Conservation (phyloP, 2,329 filamentous ascomycete species). For the Aureobasidium sp. region DNA sequence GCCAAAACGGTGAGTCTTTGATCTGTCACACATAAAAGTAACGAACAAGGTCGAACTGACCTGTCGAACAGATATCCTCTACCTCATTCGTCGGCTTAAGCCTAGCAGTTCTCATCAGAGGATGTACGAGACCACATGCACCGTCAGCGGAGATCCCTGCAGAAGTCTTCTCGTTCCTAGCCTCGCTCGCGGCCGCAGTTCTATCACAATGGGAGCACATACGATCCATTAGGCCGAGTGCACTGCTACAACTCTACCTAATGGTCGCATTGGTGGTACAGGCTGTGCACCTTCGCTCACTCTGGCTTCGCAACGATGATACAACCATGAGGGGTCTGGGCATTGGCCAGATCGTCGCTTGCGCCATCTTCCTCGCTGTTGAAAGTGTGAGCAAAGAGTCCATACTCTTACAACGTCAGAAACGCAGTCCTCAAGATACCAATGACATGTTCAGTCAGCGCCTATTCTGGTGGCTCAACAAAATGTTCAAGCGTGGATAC, state of each 20-base stretch:
- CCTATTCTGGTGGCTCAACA: constrained; percentile 33
- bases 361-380: constrained; percentile 23
- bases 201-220: constrained; percentile 26
- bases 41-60: not conserved
- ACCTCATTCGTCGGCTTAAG: constrained; percentile 22
- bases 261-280: constrained; percentile 25
- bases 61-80: constrained; percentile 11
- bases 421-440: constrained; percentile 30
- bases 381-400: constrained; percentile 25
- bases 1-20: constrained; percentile 20
- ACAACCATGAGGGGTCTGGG: constrained; percentile 18
- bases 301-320: constrained; percentile 22
- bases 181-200: constrained; percentile 20
- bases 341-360: constrained; percentile 22
- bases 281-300: constrained; percentile 24
- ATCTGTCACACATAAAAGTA: not conserved
- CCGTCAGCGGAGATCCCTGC: constrained; percentile 22
- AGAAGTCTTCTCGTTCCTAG: constrained; percentile 22
- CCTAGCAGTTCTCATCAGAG: constrained; percentile 20
- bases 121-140: not conserved
- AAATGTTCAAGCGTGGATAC: constrained; percentile 27
- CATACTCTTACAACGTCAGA: constrained; percentile 21
- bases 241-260: constrained; percentile 27
- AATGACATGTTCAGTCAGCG: constrained; percentile 32
- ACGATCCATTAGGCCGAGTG: constrained; percentile 24